phyloP scores from a whole-genome alignment of 495 filamentous ascomycete genomes.

The Penicillium longicatenatum region DNA sequence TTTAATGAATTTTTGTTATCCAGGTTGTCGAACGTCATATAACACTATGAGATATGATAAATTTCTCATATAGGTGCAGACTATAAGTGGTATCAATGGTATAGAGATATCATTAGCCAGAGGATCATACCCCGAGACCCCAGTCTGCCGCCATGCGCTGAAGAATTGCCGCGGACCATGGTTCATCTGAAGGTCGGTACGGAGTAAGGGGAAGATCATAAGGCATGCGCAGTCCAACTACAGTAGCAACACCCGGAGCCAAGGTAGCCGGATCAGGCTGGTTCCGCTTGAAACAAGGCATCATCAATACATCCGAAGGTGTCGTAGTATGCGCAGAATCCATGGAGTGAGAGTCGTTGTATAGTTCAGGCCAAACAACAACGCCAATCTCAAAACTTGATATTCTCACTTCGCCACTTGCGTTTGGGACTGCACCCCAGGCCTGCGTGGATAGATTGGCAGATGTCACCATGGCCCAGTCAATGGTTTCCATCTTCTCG shows the following conservation, averaged over 20 bases:
- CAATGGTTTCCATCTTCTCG: slow-evolving; percentile 53
- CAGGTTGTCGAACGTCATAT: no score
- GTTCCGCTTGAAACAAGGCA: slow-evolving; percentile 67
- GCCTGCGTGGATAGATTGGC: slow-evolving; percentile 89
- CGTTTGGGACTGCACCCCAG: slow-evolving; percentile 68
- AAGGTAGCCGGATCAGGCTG: slow-evolving; percentile 30
- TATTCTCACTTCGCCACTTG: slow-evolving; percentile 62
- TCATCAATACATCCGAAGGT: slow-evolving; percentile 54
- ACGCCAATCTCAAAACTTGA: slow-evolving; percentile 88
- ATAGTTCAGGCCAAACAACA: slow-evolving; percentile 78
- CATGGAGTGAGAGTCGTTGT: slow-evolving; percentile 33
- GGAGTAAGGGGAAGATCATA: slow-evolving; percentile 76
- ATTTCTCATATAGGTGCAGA: background rate
- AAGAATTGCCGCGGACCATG: slow-evolving; percentile 73
- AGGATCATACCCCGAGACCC: slow-evolving; percentile 51
- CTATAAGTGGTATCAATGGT: no score
- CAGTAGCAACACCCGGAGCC: slow-evolving; percentile 6
- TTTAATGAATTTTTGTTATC: no score
- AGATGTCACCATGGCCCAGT: slow-evolving; percentile 85
- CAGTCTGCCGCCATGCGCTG: slow-evolving; percentile 69
- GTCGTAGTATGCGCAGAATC: background rate
- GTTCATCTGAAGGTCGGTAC: slow-evolving; percentile 64
- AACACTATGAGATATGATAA: no score
- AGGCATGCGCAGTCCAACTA: slow-evolving; percentile 75
- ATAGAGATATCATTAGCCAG: no score